Evolutionary conservation across 768 basidiomycete genomes (phyloP).

Genomic region (Mycena epipterygia): DNA sequence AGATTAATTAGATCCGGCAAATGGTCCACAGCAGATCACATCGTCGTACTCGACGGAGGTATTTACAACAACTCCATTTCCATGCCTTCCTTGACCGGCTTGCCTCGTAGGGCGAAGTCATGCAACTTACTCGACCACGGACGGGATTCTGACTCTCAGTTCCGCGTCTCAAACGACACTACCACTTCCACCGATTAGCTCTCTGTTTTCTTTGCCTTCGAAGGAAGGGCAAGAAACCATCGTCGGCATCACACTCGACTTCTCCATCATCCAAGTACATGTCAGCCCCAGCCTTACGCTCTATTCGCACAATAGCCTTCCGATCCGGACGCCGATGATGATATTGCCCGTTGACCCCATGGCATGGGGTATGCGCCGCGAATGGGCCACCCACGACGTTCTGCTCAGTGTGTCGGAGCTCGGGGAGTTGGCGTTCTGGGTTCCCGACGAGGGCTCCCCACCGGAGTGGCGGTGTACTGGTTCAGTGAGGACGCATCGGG

Average conservation of each 20-base stretch:
- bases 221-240: slow-evolving; percentile 66
- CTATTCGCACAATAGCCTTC: slow-evolving; percentile 64
- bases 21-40: slow-evolving; percentile 72
- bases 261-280: slow-evolving; percentile 70
- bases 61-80: slow-evolving; percentile 33
- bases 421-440: slow-evolving; percentile 93
- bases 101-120: slow-evolving; percentile 56
- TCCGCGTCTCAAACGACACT: slow-evolving; percentile 58
- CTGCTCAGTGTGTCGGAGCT: slow-evolving; percentile 82
- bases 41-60: slow-evolving; percentile 82
- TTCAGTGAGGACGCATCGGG: slow-evolving; percentile 78
- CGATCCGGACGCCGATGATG: slow-evolving; percentile 63
- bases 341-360: slow-evolving; percentile 90
- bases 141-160: slow-evolving; percentile 66
- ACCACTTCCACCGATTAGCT: slow-evolving; percentile 65
- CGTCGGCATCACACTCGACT: slow-evolving; percentile 75
- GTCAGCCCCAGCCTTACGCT: slow-evolving; percentile 60
- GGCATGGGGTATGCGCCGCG: slow-evolving; percentile 74
- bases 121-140: slow-evolving; percentile 69
- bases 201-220: slow-evolving; percentile 78
- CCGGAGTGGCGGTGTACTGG: slow-evolving; percentile 78
- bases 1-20: slow-evolving; percentile 61
- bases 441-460: slow-evolving; percentile 59
- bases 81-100: not conserved
- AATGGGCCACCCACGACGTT: slow-evolving; percentile 74